Base-by-base conservation (phyloP, 768 basidiomycete species). In the Melanogaster broomeanus region DNA sequence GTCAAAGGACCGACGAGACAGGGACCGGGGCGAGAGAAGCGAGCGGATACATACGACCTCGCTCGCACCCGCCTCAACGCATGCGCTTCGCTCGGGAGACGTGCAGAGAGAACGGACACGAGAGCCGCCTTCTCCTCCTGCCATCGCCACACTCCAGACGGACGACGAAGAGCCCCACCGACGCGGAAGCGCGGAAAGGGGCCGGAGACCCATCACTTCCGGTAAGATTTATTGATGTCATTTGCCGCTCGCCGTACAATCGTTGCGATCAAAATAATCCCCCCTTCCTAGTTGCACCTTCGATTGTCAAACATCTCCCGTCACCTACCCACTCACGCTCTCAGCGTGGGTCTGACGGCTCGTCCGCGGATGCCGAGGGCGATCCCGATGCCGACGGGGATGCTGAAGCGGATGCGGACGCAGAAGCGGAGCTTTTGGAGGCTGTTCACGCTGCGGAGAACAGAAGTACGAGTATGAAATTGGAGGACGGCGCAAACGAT, bases 391-490 rank as follows among this genome's bases (percentile, higher is more conserved):
- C 64, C 2, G 77, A 77, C 12, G 72, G 54, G 9, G 76, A 76
- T 28, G 69, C 66, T 0, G 68, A 58, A 10, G 69, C 65, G 3
- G 67, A 57, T 6, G 69, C 61, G 4, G 72, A 64, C 18, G 71
- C 77, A 0, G 78, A 80, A 12, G 70, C 69, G 41, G 79, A 80
- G 22, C 61, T 81, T 22, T 61, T 80, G n/a, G 79, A 78, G 54
- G 79, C 79, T 31, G 79, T 77, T 0, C 77, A 77, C 52, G 79
- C 78, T 6, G 73, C 78, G 6, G 79, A 78, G 59, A 75, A 73
- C 18, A 68, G 77, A 43, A 72, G 69, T 44, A 65, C 64, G 42
- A 63, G 70, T 3, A 10, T 65, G 51, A 68, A 70, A 19, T 59
- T 61, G 18, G 61, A 66, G 13, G 66, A 68, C 18, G 58, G 34